phyloP scores from a whole-genome alignment of 371 early-diverging fungal genomes.

The Choanephora cucurbitarum region DNA sequence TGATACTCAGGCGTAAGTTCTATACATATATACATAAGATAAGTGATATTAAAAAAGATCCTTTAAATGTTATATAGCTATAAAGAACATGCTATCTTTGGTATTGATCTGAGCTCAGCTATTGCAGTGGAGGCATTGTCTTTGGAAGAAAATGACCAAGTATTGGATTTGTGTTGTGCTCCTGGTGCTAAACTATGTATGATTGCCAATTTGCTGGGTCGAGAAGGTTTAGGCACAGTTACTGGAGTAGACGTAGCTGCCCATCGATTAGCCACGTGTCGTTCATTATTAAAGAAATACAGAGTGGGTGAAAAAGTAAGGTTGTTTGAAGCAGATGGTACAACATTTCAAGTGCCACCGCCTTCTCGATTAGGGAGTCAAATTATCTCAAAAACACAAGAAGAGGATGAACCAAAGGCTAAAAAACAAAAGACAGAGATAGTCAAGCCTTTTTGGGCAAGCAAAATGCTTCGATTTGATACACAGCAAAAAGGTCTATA shows the following conservation, averaged over 20 bases:
- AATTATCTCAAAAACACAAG: slow-evolving; percentile 11
- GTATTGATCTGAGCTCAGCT: slow-evolving; percentile 87
- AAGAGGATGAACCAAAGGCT: background rate
- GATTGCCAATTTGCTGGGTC: slow-evolving; percentile 69
- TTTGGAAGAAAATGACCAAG: slow-evolving; percentile 64
- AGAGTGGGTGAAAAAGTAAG: slow-evolving; percentile 58
- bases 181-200: slow-evolving; percentile 86
- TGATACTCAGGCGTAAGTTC: slow-evolving; percentile 44
- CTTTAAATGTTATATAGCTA: slow-evolving; percentile 40
- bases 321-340: slow-evolving; percentile 81
- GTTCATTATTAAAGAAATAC: slow-evolving; percentile 68
- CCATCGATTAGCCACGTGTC: slow-evolving; percentile 75
- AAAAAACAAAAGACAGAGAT: slow-evolving; percentile 17
- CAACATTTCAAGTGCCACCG: slow-evolving; percentile 73
- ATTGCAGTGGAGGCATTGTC: slow-evolving; percentile 66
- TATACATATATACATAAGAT: too few relatives aligned
- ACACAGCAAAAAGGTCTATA: slow-evolving; percentile 52
- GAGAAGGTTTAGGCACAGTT: slow-evolving; percentile 69
- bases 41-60: too few relatives aligned
- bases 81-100: slow-evolving; percentile 59
- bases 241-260: slow-evolving; percentile 91
- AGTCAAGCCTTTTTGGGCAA: slow-evolving; percentile 76
- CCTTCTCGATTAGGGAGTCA: slow-evolving; percentile 51
- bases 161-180: slow-evolving; percentile 82
- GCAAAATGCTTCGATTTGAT: slow-evolving; percentile 67